Evolutionary conservation across 2,329 filamentous ascomycete genomes (phyloP).

Genomic region (Aspergillus sp.): DNA sequence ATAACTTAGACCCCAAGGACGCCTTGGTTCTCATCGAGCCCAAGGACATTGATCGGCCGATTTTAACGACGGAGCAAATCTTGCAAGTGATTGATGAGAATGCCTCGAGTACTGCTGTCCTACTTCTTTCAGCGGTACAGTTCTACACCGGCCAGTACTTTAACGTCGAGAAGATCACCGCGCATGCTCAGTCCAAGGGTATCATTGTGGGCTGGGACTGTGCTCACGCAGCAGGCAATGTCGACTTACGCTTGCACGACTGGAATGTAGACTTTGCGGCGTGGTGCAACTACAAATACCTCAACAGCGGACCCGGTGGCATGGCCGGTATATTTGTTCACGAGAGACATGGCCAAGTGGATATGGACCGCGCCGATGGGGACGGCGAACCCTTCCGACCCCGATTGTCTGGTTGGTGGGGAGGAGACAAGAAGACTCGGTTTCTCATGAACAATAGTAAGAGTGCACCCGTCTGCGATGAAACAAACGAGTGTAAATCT

Average conservation of each 20-base stretch:
- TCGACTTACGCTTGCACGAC: slow-evolving; percentile 74
- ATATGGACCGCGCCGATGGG: slow-evolving; percentile 33
- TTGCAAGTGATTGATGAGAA: slow-evolving; percentile 72
- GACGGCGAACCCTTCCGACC: slow-evolving; percentile 57
- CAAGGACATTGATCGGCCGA: slow-evolving; percentile 50
- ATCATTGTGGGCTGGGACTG: slow-evolving; percentile 84
- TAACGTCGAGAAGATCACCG: slow-evolving; percentile 77
- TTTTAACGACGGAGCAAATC: slow-evolving; percentile 70
- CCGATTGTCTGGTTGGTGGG: slow-evolving; percentile 83
- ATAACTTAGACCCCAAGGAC: slow-evolving; percentile 64
- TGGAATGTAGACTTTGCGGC: slow-evolving; percentile 90
- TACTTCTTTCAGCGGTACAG: slow-evolving; percentile 83
- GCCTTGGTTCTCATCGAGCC: slow-evolving; percentile 75
- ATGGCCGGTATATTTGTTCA: slow-evolving; percentile 83
- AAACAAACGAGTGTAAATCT: background rate
- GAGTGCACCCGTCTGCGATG: background rate
- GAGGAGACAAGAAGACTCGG: slow-evolving; percentile 70
- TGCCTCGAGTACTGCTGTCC: slow-evolving; percentile 68
- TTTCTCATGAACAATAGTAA: slow-evolving; percentile 77
- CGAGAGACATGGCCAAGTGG: slow-evolving; percentile 61
- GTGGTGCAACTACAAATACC: slow-evolving; percentile 95
- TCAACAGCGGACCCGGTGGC: slow-evolving; percentile 79
- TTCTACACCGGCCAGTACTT: slow-evolving; percentile 91
- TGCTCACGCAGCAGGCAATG: slow-evolving; percentile 82
- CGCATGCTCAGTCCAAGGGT: slow-evolving; percentile 68